Conservation (phyloP, 140 eudicot species). For the Senecio squalidus region DNA sequence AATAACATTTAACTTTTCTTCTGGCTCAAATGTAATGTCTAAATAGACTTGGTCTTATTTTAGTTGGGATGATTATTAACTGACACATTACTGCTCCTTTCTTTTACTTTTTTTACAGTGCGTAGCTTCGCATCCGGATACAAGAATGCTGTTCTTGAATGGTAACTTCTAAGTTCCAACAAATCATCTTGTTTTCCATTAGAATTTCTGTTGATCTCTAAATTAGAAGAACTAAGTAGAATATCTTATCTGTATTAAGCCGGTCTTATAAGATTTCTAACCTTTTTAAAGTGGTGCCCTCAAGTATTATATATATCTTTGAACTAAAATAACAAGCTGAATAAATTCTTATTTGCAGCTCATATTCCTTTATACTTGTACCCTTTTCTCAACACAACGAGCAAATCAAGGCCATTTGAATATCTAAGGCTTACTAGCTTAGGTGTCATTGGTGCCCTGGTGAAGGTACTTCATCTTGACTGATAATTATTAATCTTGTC, state of each 20-base stretch:
- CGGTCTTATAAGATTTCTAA: neutral
- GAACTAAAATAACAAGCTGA: neutral
- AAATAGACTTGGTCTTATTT: neutral
- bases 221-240: too few species aligned
- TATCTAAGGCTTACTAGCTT: constrained; percentile 89
- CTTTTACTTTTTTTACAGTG: constrained; percentile 53
- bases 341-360: constrained; percentile 53
- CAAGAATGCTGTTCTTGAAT: constrained; percentile 85
- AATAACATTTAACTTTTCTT: neutral
- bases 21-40: neutral
- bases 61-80: constrained; percentile 2
- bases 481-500: neutral
- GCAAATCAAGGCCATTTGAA: constrained; percentile 89
- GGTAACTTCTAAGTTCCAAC: constrained; percentile 39
- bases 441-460: constrained; percentile 97
- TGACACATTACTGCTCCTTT: neutral
- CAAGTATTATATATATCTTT: neutral
- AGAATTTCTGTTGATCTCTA: neutral
- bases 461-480: constrained; percentile 54
- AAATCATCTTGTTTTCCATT: neutral
- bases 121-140: constrained; percentile 95
- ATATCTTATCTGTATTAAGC: too few species aligned
- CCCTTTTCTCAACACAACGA: constrained; percentile 92
- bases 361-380: constrained; percentile 85
- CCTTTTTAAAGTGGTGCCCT: neutral